Conservation (phyloP, 768 basidiomycete species). For the Clathrus columnatus region DNA sequence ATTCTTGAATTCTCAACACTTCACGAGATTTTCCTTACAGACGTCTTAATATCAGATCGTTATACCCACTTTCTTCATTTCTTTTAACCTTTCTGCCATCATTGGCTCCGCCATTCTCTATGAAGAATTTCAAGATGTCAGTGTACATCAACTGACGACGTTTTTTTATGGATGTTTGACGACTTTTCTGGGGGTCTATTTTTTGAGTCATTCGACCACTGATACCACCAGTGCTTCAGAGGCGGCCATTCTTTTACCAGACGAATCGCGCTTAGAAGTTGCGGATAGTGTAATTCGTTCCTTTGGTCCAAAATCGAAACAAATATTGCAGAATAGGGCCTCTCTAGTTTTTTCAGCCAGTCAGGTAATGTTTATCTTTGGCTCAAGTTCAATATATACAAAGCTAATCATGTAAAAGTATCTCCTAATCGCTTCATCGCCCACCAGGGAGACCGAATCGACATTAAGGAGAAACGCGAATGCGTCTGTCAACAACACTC, state of each 20-base stretch:
- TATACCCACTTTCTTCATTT: constrained; percentile 90
- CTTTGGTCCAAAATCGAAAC: not conserved
- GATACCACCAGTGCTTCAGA: constrained; percentile 21
- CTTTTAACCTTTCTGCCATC: constrained; percentile 91
- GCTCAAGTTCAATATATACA: no score
- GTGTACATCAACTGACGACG: constrained; percentile 73
- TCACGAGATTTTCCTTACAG: constrained; percentile 6
- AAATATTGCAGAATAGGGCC: not conserved
- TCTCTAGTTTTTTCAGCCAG: not conserved
- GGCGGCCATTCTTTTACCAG: constrained; percentile 2
- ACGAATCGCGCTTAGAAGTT: not conserved
- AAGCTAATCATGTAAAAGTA: not conserved
- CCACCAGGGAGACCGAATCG: not conserved
- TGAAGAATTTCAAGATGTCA: constrained; percentile 80
- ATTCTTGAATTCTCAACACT: constrained; percentile 11
- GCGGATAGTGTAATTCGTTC: not conserved
- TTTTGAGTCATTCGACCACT: constrained; percentile 62
- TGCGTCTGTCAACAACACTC: not conserved
- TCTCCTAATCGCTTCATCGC: not conserved
- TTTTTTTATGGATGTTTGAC: constrained; percentile 82
- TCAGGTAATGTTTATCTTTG: constrained; percentile 3
- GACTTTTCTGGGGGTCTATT: constrained; percentile 85
- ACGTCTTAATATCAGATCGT: constrained; percentile 48
- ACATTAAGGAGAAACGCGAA: not conserved
- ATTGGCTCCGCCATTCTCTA: constrained; percentile 90